Base-by-base conservation (phyloP, 345 rosid genomes). In the Cardiospermum halicacabum region DNA sequence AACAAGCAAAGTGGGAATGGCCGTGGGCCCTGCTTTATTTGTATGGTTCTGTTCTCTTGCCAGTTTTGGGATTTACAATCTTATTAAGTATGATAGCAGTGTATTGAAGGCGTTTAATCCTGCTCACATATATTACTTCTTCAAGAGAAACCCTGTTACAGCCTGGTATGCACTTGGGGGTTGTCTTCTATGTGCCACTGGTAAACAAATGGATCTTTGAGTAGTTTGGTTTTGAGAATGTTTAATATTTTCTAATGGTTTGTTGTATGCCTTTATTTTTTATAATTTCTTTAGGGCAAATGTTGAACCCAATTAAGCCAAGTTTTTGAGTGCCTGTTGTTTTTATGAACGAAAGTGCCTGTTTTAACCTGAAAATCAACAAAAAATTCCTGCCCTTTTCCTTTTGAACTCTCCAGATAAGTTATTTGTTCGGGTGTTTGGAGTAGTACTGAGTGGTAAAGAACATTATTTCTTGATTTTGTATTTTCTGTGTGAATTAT, bases 121-220 rank as follows among this genome's bases (percentile, higher is more conserved):
- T 22, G 59, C 85, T 73, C 84, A 94, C 65, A 85, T 94, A 73
- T 94, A 91, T 83, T 84, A 62, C 72, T 94, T 78, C 77, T 94
- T 91, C 86, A 75, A 94, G 81, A 77, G 96, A 76, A 91, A 94
- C 77, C 83, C 97, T 34, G 65, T 71, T 45, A 84, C 84, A 65
- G 99, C 95, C 45, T 94, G 97, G 99, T 87, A 74, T 72, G 86
- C 99, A 4, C 97, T 94, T 40, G 99, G 99, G 57, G 97, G 99
- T 68, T 94, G 99, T 85, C 82, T 94, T 76, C 95, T 94, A 53
- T 89, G 97, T 74, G 99, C 91, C 71, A 91, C 99, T 80, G 97
- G 97, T 94, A 82, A 58, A 53, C 40, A 47, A 32, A 47, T 51
- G 45, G 69, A 24, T 64, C 13, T 56, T 31, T 54, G 58, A 74